Evolutionary conservation across 163 green algal species (phyloP).

Genomic region (Scenedesmus sp.): DNA sequence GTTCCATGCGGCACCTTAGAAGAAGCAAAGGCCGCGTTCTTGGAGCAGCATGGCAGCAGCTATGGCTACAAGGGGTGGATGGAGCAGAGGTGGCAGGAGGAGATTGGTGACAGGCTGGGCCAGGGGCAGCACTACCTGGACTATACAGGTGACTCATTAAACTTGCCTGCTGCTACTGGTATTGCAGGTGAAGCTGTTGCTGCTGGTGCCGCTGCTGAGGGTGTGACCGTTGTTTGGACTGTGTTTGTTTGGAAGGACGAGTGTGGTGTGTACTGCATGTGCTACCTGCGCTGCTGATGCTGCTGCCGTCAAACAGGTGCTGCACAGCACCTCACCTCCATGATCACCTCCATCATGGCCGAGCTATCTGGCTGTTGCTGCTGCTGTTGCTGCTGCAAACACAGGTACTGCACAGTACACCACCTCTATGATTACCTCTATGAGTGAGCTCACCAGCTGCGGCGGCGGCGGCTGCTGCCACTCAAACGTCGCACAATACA

Average conservation of each 20-base stretch:
- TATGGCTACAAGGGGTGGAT: slow-evolving; percentile 49
- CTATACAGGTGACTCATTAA: slow-evolving; percentile 16
- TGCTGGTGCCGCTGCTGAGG: neutral
- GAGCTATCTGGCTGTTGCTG: too few species aligned
- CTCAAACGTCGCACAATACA: too few species aligned
- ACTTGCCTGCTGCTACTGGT: too few species aligned
- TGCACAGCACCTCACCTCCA: too few species aligned
- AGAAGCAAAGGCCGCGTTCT: slow-evolving; percentile 23
- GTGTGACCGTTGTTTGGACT: too few species aligned
- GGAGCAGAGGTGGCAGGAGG: slow-evolving; percentile 9
- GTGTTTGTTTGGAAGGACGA: too few species aligned
- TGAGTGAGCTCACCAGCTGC: slow-evolving; percentile 10
- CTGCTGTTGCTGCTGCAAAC: too few species aligned
- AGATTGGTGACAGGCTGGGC: slow-evolving; percentile 29
- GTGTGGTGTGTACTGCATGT: neutral
- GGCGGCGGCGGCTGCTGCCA: too few species aligned
- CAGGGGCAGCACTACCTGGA: slow-evolving; percentile 47
- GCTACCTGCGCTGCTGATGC: neutral
- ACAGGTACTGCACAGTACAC: slow-evolving; percentile 43
- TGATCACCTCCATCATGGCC: too few species aligned
- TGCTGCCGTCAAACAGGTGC: too few species aligned
- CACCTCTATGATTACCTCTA: neutral
- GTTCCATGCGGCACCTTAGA: neutral
- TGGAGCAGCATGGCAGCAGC: slow-evolving; percentile 14
- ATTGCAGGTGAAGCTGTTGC: neutral